A percentile compares a stretch with the other conserved stretches of the same genome.
Conservation (phyloP, 805 yeast species). For the Saccharomycopsis oosterbeekiorum region DNA sequence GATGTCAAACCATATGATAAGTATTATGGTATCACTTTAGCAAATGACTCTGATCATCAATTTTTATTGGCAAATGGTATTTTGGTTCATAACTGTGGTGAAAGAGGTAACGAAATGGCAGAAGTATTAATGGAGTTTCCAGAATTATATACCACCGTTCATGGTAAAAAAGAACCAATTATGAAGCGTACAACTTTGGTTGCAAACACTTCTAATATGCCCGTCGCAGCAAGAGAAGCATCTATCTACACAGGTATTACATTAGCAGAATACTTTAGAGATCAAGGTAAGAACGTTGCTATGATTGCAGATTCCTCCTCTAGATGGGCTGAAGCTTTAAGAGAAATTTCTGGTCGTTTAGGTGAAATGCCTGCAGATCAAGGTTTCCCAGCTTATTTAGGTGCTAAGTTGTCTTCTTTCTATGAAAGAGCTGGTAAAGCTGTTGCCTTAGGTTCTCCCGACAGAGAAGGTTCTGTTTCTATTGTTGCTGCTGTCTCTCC, state of each 20-base stretch:
- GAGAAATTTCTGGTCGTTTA: constrained; percentile 99
- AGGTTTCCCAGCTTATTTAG: constrained; percentile 99
- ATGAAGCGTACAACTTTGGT: constrained; percentile 99
- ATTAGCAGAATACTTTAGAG: constrained; percentile 98
- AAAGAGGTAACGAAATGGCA: constrained; percentile 98
- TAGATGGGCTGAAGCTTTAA: constrained; percentile 99
- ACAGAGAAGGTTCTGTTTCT: constrained; percentile 96
- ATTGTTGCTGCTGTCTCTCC: constrained; percentile 99
- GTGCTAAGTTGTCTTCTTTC: constrained; percentile 97
- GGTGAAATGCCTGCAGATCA: constrained; percentile 99
- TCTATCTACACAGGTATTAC: constrained; percentile 99
- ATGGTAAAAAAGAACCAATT: constrained; percentile 94
- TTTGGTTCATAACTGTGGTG: constrained; percentile 53
- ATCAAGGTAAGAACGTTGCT: constrained; percentile 97
- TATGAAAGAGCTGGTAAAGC: constrained; percentile 99
- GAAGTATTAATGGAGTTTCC: constrained; percentile 99
- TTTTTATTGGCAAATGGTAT: constrained; percentile 32
- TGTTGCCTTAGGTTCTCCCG: constrained; percentile 89
- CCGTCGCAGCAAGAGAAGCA: constrained; percentile 99
- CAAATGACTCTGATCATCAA: constrained; percentile 32
- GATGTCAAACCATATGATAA: constrained; percentile 22
- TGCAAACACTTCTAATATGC: constrained; percentile 99
- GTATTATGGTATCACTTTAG: constrained; percentile 36
- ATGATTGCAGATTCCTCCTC: constrained; percentile 99
- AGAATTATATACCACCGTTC: constrained; percentile 81